Conservation (phyloP, 306 rosid genomes). For the Argentina anserina region DNA sequence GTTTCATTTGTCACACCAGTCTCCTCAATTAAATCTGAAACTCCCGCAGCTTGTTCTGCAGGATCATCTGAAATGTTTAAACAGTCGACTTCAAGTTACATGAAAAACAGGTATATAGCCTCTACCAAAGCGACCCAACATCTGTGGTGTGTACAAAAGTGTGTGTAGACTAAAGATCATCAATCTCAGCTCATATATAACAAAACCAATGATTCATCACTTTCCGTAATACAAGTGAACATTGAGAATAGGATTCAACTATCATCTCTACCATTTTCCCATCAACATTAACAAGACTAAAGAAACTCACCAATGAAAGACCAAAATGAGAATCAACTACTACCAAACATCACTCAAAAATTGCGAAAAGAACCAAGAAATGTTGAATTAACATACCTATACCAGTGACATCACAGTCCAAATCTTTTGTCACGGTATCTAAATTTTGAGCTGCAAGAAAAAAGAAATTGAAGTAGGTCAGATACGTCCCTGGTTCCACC, state of each 20-base stretch:
- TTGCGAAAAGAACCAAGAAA: background rate
- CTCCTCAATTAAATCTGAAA: constrained; percentile 41
- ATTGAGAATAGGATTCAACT: background rate
- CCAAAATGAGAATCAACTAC: no score
- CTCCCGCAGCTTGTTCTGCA: constrained; percentile 31
- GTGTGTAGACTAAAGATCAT: background rate
- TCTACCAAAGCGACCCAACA: background rate
- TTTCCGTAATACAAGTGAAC: background rate
- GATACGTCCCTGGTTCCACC: background rate
- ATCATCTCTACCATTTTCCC: background rate
- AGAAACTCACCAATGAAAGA: no score
- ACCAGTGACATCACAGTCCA: background rate
- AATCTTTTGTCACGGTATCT: background rate
- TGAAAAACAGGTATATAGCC: background rate
- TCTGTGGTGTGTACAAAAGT: background rate
- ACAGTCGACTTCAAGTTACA: background rate
- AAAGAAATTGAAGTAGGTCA: background rate
- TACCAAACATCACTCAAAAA: background rate
- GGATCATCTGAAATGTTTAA: constrained; percentile 27
- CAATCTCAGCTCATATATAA: background rate
- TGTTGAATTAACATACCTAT: background rate
- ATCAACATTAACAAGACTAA: background rate
- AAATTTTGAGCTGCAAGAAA: constrained; percentile 12
- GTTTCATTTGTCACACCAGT: constrained; percentile 41
- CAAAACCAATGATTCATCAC: background rate